A percentile compares a stretch with the other conserved stretches of the same genome.
phyloP scores from a whole-genome alignment of 2,329 filamentous ascomycete genomes.

The Pseudocercospora musae region DNA sequence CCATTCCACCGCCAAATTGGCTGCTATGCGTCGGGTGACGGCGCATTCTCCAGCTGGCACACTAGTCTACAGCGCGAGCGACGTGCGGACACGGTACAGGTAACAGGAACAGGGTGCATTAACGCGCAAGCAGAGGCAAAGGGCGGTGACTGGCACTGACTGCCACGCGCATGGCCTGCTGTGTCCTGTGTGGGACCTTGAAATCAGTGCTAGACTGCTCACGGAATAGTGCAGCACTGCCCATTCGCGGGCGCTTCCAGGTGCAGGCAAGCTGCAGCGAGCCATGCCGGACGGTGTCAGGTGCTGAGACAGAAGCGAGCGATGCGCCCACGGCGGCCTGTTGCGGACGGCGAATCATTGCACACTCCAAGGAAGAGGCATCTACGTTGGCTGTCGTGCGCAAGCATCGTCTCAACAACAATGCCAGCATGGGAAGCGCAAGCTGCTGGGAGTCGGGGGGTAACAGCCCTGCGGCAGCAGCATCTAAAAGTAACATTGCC shows the following conservation, averaged over 20 bases:
- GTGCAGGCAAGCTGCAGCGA: not conserved
- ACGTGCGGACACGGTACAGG: no score
- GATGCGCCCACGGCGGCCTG: not conserved
- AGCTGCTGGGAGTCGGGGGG: not conserved
- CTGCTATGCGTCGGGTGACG: not conserved
- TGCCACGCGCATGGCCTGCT: constrained; percentile 11
- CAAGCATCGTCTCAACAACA: constrained; percentile 6
- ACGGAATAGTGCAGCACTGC: constrained; percentile 9
- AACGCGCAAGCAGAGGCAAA: constrained; percentile 9
- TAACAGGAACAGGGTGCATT: not conserved
- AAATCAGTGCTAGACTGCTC: not conserved
- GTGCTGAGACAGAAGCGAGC: constrained; percentile 2
- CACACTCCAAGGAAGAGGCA: not conserved
- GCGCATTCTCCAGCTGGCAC: not conserved
- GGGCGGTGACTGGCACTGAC: constrained; percentile 17
- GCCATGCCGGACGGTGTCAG: not conserved
- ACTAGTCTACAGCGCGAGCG: not conserved
- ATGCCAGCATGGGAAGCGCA: not conserved
- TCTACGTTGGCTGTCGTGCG: not conserved
- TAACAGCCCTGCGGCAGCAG: not conserved
- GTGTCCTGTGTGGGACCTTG: constrained; percentile 1
- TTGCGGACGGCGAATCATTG: not conserved
- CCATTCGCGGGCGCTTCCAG: constrained; percentile 12
- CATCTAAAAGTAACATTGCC: constrained; percentile 1
- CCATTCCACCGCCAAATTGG: not conserved